These are phyloP conservation scores for Coemansia sp. DNA, from an alignment of 192 early-diverging fungal genomes.

Conservation along the genomic window DNA sequence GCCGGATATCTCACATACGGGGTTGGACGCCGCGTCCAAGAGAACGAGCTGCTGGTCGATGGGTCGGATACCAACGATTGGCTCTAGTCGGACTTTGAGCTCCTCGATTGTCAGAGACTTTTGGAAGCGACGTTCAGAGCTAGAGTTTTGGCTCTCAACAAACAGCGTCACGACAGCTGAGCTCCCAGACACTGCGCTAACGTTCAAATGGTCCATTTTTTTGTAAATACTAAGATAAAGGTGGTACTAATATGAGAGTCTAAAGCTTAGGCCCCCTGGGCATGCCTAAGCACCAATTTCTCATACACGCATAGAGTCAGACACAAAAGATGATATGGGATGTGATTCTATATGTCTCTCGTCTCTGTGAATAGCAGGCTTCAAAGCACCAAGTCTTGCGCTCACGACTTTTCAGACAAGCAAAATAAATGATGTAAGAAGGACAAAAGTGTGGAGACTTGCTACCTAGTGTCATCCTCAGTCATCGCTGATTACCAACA, in stretches of 20 bases:
- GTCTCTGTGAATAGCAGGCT: too few species aligned
- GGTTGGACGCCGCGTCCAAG: slow-evolving; percentile 48
- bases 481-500: neutral
- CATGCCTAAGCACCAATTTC: too few species aligned
- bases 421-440: too few species aligned
- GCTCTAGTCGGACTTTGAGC: slow-evolving; percentile 74
- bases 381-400: too few species aligned
- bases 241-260: neutral
- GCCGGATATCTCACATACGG: slow-evolving; percentile 54
- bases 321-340: neutral
- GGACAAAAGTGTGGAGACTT: too few species aligned
- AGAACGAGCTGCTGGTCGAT: slow-evolving; percentile 66
- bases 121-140: slow-evolving; percentile 87
- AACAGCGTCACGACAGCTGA: slow-evolving; percentile 83
- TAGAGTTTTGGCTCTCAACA: slow-evolving; percentile 76
- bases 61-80: slow-evolving; percentile 86
- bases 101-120: slow-evolving; percentile 20
- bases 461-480: neutral
- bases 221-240: neutral
- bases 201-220: neutral
- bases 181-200: neutral
- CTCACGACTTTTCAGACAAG: too few species aligned
- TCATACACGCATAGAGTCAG: neutral
- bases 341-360: neutral
- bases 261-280: too few species aligned